Percentiles rank a stretch among this genome's conserved stretches.
phyloP scores from a whole-genome alignment of 2,329 filamentous ascomycete genomes.

The Lojkania enalia region DNA sequence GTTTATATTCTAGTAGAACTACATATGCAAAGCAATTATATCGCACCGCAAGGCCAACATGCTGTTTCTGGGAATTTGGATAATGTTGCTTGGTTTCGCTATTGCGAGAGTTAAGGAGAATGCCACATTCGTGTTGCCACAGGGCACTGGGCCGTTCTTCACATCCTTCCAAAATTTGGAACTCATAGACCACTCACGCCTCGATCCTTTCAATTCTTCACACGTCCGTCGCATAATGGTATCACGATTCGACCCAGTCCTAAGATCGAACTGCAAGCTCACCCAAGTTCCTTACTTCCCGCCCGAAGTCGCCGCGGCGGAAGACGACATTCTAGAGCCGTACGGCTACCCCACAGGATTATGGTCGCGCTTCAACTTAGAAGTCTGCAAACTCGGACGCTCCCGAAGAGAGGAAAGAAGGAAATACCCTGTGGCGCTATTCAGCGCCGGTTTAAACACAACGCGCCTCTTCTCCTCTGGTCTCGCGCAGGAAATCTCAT shows the following conservation, averaged over 20 bases:
- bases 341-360: conserved; percentile 14
- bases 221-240: conserved; percentile 22
- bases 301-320: conserved; percentile 8
- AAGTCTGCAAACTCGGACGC: conserved; percentile 8
- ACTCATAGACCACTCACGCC: conserved; percentile 15
- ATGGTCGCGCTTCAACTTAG: conserved; percentile 7
- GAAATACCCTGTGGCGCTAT: conserved; percentile 35
- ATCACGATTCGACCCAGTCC: conserved; percentile 21
- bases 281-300: conserved; percentile 15
- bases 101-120: background rate
- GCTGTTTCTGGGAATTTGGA: no score
- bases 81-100: background rate
- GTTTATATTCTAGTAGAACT: no score
- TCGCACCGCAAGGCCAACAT: no score
- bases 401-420: background rate
- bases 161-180: conserved; percentile 10
- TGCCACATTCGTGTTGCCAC: conserved; percentile 8
- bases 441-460: conserved; percentile 50
- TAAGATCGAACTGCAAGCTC: conserved; percentile 8
- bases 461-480: conserved; percentile 47
- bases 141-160: conserved; percentile 11
- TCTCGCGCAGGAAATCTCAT: conserved; percentile 50
- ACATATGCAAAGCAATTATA: no score
- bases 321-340: conserved; percentile 14
- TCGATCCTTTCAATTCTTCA: conserved; percentile 17